phyloP scores from a whole-genome alignment of 164 flowering plant genomes.

The Magnolia sinica region DNA sequence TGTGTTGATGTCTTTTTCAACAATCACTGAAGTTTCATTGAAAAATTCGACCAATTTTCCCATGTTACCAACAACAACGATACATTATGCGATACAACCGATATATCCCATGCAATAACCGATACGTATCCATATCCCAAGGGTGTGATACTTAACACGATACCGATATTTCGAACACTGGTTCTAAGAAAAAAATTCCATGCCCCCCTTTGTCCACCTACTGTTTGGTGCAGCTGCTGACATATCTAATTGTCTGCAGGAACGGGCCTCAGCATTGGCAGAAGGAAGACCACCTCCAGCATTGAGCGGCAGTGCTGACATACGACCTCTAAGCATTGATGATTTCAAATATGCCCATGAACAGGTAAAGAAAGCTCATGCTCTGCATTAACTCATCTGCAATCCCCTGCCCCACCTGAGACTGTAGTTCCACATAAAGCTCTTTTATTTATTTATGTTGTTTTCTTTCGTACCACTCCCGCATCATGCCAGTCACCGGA shows the following conservation, averaged over 20 bases:
- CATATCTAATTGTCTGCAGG: constrained; percentile 40
- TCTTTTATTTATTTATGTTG: background rate
- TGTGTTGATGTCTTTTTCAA: no score
- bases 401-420: background rate
- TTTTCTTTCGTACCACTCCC: no score
- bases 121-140: no score
- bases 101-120: no score
- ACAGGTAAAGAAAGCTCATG: constrained; percentile 39
- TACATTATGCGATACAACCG: no score
- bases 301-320: constrained; percentile 70
- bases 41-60: no score
- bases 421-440: background rate
- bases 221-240: background rate
- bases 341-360: constrained; percentile 91
- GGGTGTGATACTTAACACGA: no score
- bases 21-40: no score
- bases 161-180: no score
- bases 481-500: no score
- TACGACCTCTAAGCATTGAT: constrained; percentile 64
- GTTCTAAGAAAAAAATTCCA: background rate
- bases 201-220: background rate
- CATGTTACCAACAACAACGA: no score
- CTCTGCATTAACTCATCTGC: background rate
- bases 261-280: constrained; percentile 57
- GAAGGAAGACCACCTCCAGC: constrained; percentile 76